Evolutionary conservation across 305 asterid genomes (phyloP), one percentile per base, ranked within the genome.

Genomic region (Withania somnifera): DNA sequence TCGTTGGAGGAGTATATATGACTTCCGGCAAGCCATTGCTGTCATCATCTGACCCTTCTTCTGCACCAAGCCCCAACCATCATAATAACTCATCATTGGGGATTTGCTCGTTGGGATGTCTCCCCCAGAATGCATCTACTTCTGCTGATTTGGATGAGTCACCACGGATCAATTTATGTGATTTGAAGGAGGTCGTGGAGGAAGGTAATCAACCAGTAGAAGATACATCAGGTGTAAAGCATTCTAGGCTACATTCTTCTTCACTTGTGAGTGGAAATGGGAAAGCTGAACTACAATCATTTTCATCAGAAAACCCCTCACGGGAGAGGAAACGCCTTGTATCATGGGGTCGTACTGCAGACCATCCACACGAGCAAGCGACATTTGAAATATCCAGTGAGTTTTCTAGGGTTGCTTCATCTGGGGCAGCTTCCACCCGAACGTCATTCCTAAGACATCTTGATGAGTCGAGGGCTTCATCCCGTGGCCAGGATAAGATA

Each of bases 271-370:
- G 56, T 82, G 80, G 82, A 81, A 84, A 78, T 88, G 87, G 79
- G 10, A 73, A 92, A 0, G 89, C 88, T 17, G 92, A 90, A 85
- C 90, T 89, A 79, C 84, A 82, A 80, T 85, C 64, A 45, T 69
- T 47, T 63, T 78, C 75, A 73, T 47, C 86, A 34, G 86, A 88
- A 87, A 86, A 90, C 84, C 88, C 94, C 86, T 89, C 73, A 38
- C 83, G 88, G 63, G 90, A 87, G 88, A 89, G 92, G 77, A 89
- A 84, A 85, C 91, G 91, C 76, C 85, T 89, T 85, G 95, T 91
- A 78, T 90, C 97, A 82, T 91, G 98, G 98, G 95, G 99, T 75
- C 96, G 97, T 91, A 89, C 76, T 20, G 85, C 89, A 92, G 98
- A 94, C 88, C 84, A 88, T 83, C 88, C 57, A 82, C 87, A 79